Percentiles rank a stretch among this genome's conserved stretches.
phyloP scores from a whole-genome alignment of 805 yeast genomes.

The Millerago galiae region DNA sequence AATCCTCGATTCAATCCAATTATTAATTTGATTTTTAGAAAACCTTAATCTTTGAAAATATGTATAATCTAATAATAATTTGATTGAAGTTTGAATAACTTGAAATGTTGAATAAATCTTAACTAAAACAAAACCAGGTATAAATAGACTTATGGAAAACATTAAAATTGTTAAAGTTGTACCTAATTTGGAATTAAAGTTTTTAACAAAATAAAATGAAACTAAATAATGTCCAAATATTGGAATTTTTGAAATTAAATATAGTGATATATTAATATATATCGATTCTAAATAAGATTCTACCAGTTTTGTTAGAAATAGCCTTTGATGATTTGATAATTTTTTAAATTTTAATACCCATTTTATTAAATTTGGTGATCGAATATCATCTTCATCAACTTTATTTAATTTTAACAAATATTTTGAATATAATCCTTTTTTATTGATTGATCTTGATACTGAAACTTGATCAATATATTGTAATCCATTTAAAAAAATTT shows the following conservation, averaged over 20 bases:
- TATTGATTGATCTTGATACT: background rate
- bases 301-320: background rate
- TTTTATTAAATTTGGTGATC: background rate
- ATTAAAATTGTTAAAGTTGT: conserved; percentile 5
- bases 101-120: conserved; percentile 4
- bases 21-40: conserved; percentile 7
- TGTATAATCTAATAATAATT: conserved; percentile 7
- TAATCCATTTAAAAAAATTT: conserved; percentile 10
- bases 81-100: conserved; percentile 8
- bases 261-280: background rate
- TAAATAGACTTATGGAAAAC: conserved; percentile 7
- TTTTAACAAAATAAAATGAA: conserved; percentile 6
- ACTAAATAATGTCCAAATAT: background rate
- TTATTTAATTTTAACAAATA: conserved; percentile 1
- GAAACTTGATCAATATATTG: conserved; percentile 10
- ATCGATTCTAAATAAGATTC: background rate
- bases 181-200: conserved; percentile 10
- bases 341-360: background rate
- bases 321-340: conserved; percentile 2
- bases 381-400: background rate
- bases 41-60: conserved; percentile 16
- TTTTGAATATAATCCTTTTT: conserved; percentile 1
- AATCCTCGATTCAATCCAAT: conserved; percentile 18
- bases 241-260: background rate
- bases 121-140: conserved; percentile 7